Conservation (phyloP, 208 protist genomes). For the Phytomonas francai region DNA sequence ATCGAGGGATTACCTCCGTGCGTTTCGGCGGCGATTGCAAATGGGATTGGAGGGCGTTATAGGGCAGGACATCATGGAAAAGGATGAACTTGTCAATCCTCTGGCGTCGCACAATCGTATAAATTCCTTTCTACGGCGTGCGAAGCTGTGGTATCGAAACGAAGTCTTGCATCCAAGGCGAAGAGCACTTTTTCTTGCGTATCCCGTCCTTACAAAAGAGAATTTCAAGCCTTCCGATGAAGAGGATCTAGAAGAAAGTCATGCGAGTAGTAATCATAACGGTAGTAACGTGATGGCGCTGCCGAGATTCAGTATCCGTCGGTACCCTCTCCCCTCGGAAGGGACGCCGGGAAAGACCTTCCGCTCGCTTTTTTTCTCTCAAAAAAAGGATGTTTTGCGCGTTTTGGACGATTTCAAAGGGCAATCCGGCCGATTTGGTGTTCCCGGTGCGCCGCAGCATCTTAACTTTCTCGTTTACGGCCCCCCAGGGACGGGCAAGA, state of each 20-base stretch:
- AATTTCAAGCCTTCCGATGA: background rate
- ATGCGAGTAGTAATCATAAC: too few species aligned
- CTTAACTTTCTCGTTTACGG: conserved; percentile 85
- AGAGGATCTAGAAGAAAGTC: background rate
- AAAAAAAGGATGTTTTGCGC: conserved; percentile 57
- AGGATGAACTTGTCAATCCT: too few species aligned
- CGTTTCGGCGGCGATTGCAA: too few species aligned
- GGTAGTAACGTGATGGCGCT: too few species aligned
- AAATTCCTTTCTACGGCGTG: conserved; percentile 38
- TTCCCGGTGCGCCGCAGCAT: conserved; percentile 53
- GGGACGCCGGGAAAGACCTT: conserved; percentile 45
- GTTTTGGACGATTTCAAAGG: conserved; percentile 61
- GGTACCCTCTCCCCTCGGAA: background rate
- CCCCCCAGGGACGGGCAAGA: conserved; percentile 92
- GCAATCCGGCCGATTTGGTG: conserved; percentile 51
- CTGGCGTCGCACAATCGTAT: conserved; percentile 23
- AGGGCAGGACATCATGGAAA: too few species aligned
- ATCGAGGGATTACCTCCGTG: too few species aligned
- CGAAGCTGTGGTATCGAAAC: conserved; percentile 38
- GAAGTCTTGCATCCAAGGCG: conserved; percentile 13
- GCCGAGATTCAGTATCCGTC: conserved; percentile 1
- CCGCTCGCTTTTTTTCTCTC: conserved; percentile 69
- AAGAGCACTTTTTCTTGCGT: conserved; percentile 33
- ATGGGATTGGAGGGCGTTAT: too few species aligned
- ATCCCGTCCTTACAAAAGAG: conserved; percentile 15